Evolutionary conservation across 495 filamentous ascomycete species (phyloP).

Genomic region (Daldinia bambusicola): DNA sequence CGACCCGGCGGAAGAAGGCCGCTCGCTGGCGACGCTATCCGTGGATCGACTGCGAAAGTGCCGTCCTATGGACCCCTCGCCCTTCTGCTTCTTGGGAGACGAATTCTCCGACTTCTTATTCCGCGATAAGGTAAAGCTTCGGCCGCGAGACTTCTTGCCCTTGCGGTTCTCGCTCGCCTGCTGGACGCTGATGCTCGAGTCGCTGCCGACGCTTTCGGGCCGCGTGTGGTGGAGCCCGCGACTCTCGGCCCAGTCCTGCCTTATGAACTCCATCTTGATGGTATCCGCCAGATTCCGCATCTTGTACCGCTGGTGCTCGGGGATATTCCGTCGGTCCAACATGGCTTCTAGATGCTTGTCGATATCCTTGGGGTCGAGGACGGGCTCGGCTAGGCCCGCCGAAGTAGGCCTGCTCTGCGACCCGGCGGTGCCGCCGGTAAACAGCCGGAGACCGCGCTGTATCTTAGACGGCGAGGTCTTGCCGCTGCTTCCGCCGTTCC

Average conservation of each 20-base stretch:
- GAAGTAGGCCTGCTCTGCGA: constrained; percentile 43
- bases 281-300: constrained; percentile 89
- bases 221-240: constrained; percentile 53
- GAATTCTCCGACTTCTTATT: constrained; percentile 52
- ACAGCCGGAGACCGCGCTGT: constrained; percentile 41
- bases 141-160: constrained; percentile 74
- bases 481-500: constrained; percentile 42
- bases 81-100: constrained; percentile 63
- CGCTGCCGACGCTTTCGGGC: constrained; percentile 51
- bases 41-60: constrained; percentile 64
- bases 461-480: constrained; percentile 51
- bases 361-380: constrained; percentile 59
- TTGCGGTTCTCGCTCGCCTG: constrained; percentile 59
- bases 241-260: constrained; percentile 81
- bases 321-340: constrained; percentile 87
- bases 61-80: constrained; percentile 60
- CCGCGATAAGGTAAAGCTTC: constrained; percentile 79
- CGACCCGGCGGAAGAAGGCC: constrained; percentile 56
- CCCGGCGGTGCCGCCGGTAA: constrained; percentile 59
- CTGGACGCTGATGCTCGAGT: constrained; percentile 39
- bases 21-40: constrained; percentile 60
- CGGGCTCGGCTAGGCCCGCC: constrained; percentile 40
- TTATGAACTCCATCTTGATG: constrained; percentile 95
- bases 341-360: constrained; percentile 72
- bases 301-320: constrained; percentile 89